Conservation (phyloP, 2,329 filamentous ascomycete genomes). For the Raffaelea ambrosiae region DNA sequence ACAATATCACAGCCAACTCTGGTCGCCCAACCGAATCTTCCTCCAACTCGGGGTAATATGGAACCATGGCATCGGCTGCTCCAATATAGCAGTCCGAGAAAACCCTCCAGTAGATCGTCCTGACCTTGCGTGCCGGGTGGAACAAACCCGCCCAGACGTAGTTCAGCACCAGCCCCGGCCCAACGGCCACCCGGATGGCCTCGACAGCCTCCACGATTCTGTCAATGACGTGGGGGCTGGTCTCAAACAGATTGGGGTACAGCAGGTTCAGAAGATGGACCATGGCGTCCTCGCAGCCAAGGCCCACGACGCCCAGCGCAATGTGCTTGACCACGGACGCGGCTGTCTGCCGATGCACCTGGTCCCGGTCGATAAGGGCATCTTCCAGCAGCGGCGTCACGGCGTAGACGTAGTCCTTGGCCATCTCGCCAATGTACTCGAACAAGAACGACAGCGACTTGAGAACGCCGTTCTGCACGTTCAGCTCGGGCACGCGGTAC, state of each 20-base stretch:
- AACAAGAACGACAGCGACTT: constrained; percentile 96
- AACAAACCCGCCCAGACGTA: constrained; percentile 98
- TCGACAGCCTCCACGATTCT: constrained; percentile 96
- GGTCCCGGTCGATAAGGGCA: constrained; percentile 92
- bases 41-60: constrained; percentile 83
- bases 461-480: constrained; percentile 96
- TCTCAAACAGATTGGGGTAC: constrained; percentile 96
- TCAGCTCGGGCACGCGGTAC: constrained; percentile 94
- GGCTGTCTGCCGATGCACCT: constrained; percentile 94
- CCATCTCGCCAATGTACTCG: constrained; percentile 99
- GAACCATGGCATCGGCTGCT: constrained; percentile 87
- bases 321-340: constrained; percentile 97
- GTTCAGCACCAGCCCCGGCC: constrained; percentile 88
- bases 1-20: constrained; percentile 78
- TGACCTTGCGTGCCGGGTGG: constrained; percentile 91
- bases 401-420: constrained; percentile 98
- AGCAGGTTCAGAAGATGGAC: constrained; percentile 92
- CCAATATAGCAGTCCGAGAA: constrained; percentile 98
- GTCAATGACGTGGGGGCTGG: constrained; percentile 95
- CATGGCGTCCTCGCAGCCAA: constrained; percentile 98
- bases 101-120: constrained; percentile 89
- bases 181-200: constrained; percentile 86
- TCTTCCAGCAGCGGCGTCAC: constrained; percentile 94
- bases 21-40: constrained; percentile 71
- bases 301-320: constrained; percentile 89